Base-by-base conservation (phyloP, 768 basidiomycete species). In the Tylopilus vinaceipallidus region DNA sequence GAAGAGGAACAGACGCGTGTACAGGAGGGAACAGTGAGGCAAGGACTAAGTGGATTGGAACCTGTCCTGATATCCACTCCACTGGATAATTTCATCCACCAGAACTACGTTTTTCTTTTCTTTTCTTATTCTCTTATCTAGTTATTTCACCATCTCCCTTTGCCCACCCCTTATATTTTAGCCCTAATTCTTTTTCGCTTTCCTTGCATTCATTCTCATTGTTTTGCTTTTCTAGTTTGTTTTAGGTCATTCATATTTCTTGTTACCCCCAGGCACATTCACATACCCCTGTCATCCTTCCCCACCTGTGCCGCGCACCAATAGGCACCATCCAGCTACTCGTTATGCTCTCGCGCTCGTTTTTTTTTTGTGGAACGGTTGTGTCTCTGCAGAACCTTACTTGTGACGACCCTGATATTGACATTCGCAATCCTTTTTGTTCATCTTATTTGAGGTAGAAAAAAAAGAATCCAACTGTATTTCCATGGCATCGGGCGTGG, bases 101-200 rank as follows among this genome's bases (percentile, higher is more conserved):
- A 52, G 55, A 55, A 44, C 53, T 59, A 50, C 45, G 32, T 53
- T 52, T 50, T 41, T 30, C 51, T 46, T 48, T 62, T 53, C 42
- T 48, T 62, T 63, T 60, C 54, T 66, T 66, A 67, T 64, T 66
- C 35, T 37, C 49, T 52, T 62, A 66, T 65, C 64, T 66, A 66
- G 60, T 54, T 54, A 55, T 57, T 65, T 32, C 50, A 50, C 47
- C 30, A 50, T 64, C 50, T 47, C 22, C 62, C 23, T 43, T 60
- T 53, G 50, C 41, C 57, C 45, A 45, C 50, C 50, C 35, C 39
- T 55, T 57, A 55, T 60, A 64, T 45, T 58, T 45, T 53, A 55
- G 12, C 40, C 57, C 45, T 66, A 66, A 66, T 67, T 26, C 41
- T 29, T n/a, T 51, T 66, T 47, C 42, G 39, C 41, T 49, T 64